Base-by-base conservation (phyloP, 192 early-diverging fungal species). In the Rhizoclosmatium globosum region DNA sequence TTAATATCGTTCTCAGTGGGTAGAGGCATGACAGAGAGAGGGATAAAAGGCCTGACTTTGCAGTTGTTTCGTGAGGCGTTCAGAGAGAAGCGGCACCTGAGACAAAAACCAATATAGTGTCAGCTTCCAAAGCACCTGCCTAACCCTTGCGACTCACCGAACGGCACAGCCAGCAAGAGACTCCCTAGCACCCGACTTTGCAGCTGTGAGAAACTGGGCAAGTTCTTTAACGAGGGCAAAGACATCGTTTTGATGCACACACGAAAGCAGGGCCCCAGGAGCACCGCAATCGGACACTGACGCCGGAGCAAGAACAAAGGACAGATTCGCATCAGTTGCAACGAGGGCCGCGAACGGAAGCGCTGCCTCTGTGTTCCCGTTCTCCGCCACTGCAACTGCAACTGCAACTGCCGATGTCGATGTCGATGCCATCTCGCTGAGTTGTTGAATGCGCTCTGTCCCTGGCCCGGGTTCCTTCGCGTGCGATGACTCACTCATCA, bases 221-320 rank as follows among this genome's bases (percentile, higher is more conserved):
- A 76, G 64, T 47, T 76, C 74, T 46, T 76, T 76, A 6, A 67
- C 48, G 1, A 76, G 42, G 4, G 61, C 43, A 6, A 39, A 15
- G 19, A 53, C 61, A 46, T 76, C 74, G 74, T 76, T 76, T 2
- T 61, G 74, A 53, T 76, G 74, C 4, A 76, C n/a, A 4, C 45
- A 44, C 21, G 19, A 19, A 2, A 67, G 39, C n/a, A 76, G 46
- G 3, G 4, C 31, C 11, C 4, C 64, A 4, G 15, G 6, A 21
- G 46, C 48, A 11, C 17, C 4, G 46, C n/a, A 15, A 31, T 4
- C 6, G 19, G 48, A 38, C 31, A 47, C 43, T 17, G 2, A 13
- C 44, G 72, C 17, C 13, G 74, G 48, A 23, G 19, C 64, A 71
- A 31, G 38, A 4, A 71, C 43, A 46, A 76, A 76, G 46, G n/a